Conservation (phyloP, 495 filamentous ascomycete species). For the Podospora didyma region DNA sequence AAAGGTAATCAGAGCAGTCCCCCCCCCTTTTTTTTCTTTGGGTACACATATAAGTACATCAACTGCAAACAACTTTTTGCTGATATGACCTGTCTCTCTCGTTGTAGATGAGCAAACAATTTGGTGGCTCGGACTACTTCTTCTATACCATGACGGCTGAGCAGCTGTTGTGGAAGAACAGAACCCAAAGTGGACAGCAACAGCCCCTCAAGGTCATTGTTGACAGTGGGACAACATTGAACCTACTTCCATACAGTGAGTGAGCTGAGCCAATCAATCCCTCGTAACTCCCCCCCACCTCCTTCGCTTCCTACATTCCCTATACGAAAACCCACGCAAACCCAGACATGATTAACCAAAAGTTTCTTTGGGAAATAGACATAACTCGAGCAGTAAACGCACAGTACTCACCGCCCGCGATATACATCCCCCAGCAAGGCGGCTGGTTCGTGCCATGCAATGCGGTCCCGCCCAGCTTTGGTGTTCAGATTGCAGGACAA, state of each 20-base stretch:
- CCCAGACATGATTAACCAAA: too few species aligned
- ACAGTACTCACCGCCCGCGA: constrained; percentile 42
- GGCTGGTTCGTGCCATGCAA: constrained; percentile 44
- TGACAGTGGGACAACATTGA: constrained; percentile 36
- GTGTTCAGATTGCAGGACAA: constrained; percentile 46
- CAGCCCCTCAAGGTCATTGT: constrained; percentile 26
- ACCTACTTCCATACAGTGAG: constrained; percentile 25
- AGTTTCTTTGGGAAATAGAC: not conserved
- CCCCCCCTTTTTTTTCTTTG: not conserved
- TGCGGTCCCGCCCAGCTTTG: constrained; percentile 45
- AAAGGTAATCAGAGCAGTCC: constrained; percentile 11
- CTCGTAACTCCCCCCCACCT: not conserved
- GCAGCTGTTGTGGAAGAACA: constrained; percentile 20
- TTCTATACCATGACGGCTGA: constrained; percentile 24
- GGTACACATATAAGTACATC: not conserved
- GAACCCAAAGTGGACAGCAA: constrained; percentile 8
- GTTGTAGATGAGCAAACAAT: constrained; percentile 8
- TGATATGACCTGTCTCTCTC: not conserved
- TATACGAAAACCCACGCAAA: too few species aligned
- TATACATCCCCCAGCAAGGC: constrained; percentile 18
- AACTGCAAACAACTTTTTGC: not conserved
- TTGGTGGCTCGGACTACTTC: constrained; percentile 25
- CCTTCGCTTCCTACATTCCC: too few species aligned
- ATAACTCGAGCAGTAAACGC: constrained; percentile 40
- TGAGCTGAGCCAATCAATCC: not conserved